A percentile compares a stretch with the other conserved stretches of the same genome.
Conservation (phyloP, 2,329 filamentous ascomycete species). For the Colletotrichum brevisporum region DNA sequence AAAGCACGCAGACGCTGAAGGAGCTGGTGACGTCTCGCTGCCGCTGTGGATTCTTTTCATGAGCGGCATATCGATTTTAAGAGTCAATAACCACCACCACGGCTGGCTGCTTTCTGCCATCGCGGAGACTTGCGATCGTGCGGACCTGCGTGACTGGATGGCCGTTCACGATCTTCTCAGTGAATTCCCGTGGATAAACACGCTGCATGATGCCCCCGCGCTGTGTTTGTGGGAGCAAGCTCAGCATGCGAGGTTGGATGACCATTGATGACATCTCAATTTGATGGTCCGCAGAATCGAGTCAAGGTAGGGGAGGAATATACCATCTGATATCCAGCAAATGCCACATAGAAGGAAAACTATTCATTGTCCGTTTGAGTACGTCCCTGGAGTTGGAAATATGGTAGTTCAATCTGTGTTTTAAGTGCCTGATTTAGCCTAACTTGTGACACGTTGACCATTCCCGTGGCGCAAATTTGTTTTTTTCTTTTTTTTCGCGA, state of each 20-base stretch:
- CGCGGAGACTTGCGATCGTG: not conserved
- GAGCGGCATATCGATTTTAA: constrained; percentile 8
- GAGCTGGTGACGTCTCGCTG: not conserved
- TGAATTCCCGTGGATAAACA: constrained; percentile 2
- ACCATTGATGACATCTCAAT: not conserved
- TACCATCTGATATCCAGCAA: no score
- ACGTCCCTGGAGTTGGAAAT: no score
- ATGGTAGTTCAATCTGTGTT: no score
- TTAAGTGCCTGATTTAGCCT: no score
- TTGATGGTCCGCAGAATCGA: no score
- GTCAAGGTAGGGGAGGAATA: not conserved
- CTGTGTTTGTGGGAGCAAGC: constrained; percentile 8
- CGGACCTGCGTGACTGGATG: not conserved
- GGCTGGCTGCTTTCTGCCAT: constrained; percentile 7
- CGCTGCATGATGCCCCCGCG: constrained; percentile 8
- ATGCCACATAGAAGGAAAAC: no score
- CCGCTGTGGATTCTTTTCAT: constrained; percentile 1
- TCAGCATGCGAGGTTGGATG: not conserved
- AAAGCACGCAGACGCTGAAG: not conserved
- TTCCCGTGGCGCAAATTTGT: no score
- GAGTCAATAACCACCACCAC: not conserved
- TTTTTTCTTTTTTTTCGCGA: no score
- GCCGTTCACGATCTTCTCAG: not conserved
- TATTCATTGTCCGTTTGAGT: no score
- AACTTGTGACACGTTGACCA: no score